Percentiles rank a stretch among this genome's conserved stretches.
Conservation (phyloP, 1,284 basidiomycete genomes). For the Malassezia caprae region DNA sequence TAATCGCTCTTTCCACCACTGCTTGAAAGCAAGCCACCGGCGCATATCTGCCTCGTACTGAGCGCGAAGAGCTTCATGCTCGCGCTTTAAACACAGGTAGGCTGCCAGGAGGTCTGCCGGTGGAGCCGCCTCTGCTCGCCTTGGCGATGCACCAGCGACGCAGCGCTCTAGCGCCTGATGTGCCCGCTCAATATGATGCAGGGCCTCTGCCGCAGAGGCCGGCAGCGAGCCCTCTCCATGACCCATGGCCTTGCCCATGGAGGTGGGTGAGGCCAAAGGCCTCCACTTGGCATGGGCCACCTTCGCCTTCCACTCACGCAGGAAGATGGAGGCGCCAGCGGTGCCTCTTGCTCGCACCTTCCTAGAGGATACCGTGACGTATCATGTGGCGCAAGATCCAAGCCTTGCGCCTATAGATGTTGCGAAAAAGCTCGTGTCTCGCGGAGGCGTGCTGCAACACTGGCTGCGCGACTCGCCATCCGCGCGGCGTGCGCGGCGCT, state of each 20-base stretch:
- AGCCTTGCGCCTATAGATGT: neutral
- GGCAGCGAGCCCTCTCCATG: neutral
- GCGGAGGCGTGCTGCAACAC: neutral
- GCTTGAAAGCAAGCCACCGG: slow-evolving; percentile 15
- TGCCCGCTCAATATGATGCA: neutral
- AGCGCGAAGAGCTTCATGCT: slow-evolving; percentile 1
- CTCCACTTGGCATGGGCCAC: slow-evolving; percentile 1
- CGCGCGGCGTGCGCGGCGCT: slow-evolving; percentile 30
- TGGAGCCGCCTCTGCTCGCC: neutral
- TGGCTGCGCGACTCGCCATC: slow-evolving; percentile 29
- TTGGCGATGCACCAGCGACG: neutral
- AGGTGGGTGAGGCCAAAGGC: neutral
- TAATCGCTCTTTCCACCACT: slow-evolving; percentile 10
- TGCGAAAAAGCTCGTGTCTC: neutral
- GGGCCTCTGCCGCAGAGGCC: neutral
- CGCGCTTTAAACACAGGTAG: neutral
- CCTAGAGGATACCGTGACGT: neutral
- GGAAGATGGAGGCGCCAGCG: neutral
- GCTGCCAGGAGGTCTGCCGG: neutral
- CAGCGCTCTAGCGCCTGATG: neutral
- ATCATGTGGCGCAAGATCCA: neutral
- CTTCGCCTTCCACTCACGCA: neutral
- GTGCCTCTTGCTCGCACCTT: neutral
- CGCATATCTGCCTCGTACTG: slow-evolving; percentile 6
- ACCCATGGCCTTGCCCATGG: neutral